A percentile compares a stretch with the other conserved stretches of the same genome.
phyloP scores from a whole-genome alignment of 2,329 filamentous ascomycete species.

The Fusarium oligoseptatum region DNA sequence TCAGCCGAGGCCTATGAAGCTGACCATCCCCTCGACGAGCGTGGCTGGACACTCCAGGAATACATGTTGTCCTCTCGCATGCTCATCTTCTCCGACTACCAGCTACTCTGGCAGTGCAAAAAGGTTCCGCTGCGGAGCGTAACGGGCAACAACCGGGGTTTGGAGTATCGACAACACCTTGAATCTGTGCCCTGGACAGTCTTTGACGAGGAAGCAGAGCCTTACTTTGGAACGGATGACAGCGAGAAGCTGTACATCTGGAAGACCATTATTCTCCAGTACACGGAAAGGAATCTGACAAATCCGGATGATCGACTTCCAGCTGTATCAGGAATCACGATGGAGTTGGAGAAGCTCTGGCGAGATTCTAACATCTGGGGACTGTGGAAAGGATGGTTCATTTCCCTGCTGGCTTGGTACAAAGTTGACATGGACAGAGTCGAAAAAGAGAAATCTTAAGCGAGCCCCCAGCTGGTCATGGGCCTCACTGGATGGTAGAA shows the following conservation, averaged over 20 bases:
- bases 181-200: not conserved
- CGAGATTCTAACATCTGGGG: not conserved
- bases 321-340: not conserved
- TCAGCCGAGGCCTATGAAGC: not conserved
- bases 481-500: not conserved
- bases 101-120: slow-evolving; percentile 36
- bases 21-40: slow-evolving; percentile 12
- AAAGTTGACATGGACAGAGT: not conserved
- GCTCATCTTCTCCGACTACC: slow-evolving; percentile 27
- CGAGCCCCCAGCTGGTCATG: not conserved
- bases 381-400: not conserved
- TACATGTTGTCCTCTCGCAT: slow-evolving; percentile 34
- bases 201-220: not conserved
- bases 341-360: not conserved
- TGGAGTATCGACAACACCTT: not conserved
- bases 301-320: not conserved
- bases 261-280: slow-evolving; percentile 1
- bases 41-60: slow-evolving; percentile 37
- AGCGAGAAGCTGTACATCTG: not conserved
- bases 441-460: not conserved
- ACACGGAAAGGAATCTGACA: not conserved
- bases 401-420: not conserved
- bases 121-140: slow-evolving; percentile 14
- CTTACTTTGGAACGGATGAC: not conserved
- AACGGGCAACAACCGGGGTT: not conserved